These are phyloP conservation scores for Phytomonas sp. DNA, from an alignment of 208 protist genomes.

Conservation along the genomic window DNA sequence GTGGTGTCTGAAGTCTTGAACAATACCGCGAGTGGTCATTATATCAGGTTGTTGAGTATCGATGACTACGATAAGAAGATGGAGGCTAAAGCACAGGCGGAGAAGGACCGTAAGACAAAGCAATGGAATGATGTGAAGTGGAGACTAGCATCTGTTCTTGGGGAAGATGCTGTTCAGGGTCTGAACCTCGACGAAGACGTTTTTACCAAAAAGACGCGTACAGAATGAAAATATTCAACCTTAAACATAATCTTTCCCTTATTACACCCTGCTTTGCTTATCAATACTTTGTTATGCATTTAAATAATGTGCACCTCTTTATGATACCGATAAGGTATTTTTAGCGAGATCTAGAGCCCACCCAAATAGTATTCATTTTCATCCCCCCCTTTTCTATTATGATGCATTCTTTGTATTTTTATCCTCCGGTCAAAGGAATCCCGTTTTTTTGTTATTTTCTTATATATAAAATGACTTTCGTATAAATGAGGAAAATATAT, in stretches of 20 bases:
- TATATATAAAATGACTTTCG: too few relatives aligned
- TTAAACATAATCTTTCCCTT: slow-evolving; percentile 10
- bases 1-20: slow-evolving; percentile 41
- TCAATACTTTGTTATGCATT: too few relatives aligned
- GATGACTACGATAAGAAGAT: slow-evolving; percentile 28
- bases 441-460: slow-evolving; percentile 6
- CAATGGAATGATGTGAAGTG: slow-evolving; percentile 41
- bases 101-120: slow-evolving; percentile 14
- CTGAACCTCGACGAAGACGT: slow-evolving; percentile 15
- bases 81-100: slow-evolving; percentile 17
- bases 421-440: not conserved
- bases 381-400: slow-evolving; percentile 3
- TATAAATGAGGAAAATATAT: too few relatives aligned
- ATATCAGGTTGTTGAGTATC: slow-evolving; percentile 31
- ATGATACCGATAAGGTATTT: too few relatives aligned
- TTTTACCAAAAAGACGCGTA: slow-evolving; percentile 11
- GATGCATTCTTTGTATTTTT: slow-evolving; percentile 4
- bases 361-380: slow-evolving; percentile 8
- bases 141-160: slow-evolving; percentile 27
- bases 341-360: too few relatives aligned
- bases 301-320: too few relatives aligned
- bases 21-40: slow-evolving; percentile 30
- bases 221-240: slow-evolving; percentile 2
- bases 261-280: slow-evolving; percentile 1
- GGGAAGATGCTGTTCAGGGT: slow-evolving; percentile 18